A percentile compares a stretch with the other conserved stretches of the same genome.
Evolutionary conservation across 441 rosid species (phyloP).

Genomic region (Eutrema salsugineum): DNA sequence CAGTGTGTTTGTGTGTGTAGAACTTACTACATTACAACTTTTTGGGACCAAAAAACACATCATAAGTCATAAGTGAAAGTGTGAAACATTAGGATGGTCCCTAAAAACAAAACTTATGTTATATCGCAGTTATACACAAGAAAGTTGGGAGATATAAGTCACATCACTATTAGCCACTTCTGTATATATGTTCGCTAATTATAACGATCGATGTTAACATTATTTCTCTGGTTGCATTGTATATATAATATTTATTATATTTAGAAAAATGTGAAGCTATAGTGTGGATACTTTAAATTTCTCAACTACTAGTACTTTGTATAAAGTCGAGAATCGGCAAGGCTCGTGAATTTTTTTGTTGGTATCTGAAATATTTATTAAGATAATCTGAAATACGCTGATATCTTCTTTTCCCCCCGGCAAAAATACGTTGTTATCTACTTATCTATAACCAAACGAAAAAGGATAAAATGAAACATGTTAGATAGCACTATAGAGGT

Average conservation of each 20-base stretch:
- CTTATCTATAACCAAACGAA: not conserved
- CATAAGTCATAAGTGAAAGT: no score
- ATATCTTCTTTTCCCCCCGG: not conserved
- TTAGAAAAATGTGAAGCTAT: no score
- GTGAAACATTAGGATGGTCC: conserved; percentile 6
- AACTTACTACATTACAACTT: not conserved
- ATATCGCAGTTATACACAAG: not conserved
- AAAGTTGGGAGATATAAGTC: not conserved
- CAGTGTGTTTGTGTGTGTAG: no score
- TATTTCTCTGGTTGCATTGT: not conserved
- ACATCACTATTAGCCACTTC: conserved; percentile 1
- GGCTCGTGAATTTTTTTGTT: no score
- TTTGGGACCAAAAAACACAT: not conserved
- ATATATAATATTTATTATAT: no score
- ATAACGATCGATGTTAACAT: conserved; percentile 9
- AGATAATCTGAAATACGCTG: not conserved
- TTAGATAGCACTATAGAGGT: not conserved
- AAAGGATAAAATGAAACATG: not conserved
- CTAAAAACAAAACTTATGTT: not conserved
- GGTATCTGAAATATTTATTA: no score
- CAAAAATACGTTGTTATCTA: not conserved
- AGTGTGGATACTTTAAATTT: not conserved
- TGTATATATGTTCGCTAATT: not conserved
- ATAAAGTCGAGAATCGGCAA: conserved; percentile 14
- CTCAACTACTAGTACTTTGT: conserved; percentile 21